Conservation (phyloP, 192 early-diverging fungal genomes). For the Mortierella hygrophila region DNA sequence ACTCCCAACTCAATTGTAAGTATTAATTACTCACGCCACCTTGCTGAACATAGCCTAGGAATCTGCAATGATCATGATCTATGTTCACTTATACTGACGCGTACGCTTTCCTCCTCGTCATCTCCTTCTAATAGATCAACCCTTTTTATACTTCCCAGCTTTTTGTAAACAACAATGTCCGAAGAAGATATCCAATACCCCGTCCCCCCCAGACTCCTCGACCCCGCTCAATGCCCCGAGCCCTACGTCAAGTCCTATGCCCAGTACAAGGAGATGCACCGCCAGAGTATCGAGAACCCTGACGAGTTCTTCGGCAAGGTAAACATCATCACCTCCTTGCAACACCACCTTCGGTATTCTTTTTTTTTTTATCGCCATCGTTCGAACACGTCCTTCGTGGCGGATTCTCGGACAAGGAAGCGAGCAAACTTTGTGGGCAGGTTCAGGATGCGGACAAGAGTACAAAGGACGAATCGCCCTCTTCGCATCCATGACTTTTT, state of each 20-base stretch:
- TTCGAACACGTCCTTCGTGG: background rate
- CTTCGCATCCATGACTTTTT: background rate
- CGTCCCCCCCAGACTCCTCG: constrained; percentile 76
- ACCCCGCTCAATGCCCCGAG: constrained; percentile 63
- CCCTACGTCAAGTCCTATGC: constrained; percentile 82
- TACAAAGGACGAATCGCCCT: background rate
- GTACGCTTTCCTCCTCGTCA: background rate
- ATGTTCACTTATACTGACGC: background rate
- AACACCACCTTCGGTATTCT: background rate
- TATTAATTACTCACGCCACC: background rate
- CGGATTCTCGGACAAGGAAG: background rate
- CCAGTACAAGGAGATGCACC: constrained; percentile 85
- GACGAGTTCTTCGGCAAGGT: constrained; percentile 89
- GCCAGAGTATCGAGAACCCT: constrained; percentile 84
- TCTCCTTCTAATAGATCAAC: background rate
- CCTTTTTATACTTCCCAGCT: background rate
- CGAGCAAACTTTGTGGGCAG: background rate
- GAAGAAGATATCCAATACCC: constrained; percentile 45
- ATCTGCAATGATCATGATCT: background rate
- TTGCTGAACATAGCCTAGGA: background rate
- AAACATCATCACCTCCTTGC: background rate
- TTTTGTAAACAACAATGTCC: constrained; percentile 18
- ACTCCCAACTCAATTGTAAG: background rate
- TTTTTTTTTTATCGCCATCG: background rate
- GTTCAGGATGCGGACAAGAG: background rate